Conservation (phyloP, 371 early-diverging fungal species). For the Conidiobolus coronatus region DNA sequence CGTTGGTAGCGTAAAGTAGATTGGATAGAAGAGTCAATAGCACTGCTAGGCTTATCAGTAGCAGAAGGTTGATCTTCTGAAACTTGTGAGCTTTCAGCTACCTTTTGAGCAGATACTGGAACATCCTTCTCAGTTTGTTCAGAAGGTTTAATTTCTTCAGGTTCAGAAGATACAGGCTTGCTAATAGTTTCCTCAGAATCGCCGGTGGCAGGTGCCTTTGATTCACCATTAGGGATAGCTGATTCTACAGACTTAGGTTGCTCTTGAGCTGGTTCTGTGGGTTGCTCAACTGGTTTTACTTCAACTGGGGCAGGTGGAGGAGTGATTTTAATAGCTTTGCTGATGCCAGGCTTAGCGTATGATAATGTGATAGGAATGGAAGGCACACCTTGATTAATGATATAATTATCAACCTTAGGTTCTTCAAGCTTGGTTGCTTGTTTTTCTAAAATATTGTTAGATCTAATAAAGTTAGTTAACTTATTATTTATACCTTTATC, state of each 20-base stretch:
- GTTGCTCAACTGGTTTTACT: constrained; percentile 8
- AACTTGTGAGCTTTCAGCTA: constrained; percentile 4
- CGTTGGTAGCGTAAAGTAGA: constrained; percentile 25
- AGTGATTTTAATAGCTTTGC: constrained; percentile 9
- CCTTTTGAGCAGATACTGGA: constrained; percentile 1
- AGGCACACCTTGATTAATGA: constrained; percentile 8
- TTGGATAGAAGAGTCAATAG: constrained; percentile 8
- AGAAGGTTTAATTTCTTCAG: not conserved
- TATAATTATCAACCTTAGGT: constrained; percentile 12
- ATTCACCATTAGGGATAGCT: too few species aligned
- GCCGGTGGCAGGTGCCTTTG: constrained; percentile 5
- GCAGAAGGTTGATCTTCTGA: constrained; percentile 10
- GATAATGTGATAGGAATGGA: too few species aligned
- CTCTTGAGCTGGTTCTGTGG: constrained; percentile 3
- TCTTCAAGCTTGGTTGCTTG: constrained; percentile 15
- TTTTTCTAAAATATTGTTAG: constrained; percentile 14
- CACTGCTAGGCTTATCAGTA: constrained; percentile 6
- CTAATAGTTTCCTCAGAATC: not conserved
- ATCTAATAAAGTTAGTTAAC: not conserved
- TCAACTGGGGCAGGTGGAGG: constrained; percentile 8
- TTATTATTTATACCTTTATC: too few species aligned
- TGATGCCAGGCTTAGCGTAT: too few species aligned
- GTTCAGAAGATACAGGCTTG: constrained; percentile 3
- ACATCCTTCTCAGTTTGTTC: not conserved
- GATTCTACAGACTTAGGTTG: not conserved